These are phyloP conservation scores for Elsinoe arachidis DNA, from an alignment of 2,329 filamentous ascomycete genomes.

Conservation along the genomic window DNA sequence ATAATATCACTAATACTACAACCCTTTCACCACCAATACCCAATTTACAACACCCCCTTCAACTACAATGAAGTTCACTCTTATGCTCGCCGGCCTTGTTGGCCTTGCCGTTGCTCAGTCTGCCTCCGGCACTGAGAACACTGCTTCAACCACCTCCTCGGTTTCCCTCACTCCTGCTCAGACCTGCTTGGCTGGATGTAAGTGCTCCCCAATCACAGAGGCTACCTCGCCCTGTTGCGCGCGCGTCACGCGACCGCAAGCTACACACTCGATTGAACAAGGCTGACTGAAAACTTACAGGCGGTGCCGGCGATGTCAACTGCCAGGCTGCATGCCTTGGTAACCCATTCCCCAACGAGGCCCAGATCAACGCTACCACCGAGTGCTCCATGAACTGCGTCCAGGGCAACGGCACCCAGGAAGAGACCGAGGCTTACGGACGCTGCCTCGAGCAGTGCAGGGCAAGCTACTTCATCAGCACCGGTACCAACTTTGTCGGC, in stretches of 20 bases:
- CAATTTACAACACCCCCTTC: background rate
- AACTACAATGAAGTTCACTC: slow-evolving; percentile 36
- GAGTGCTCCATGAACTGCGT: slow-evolving; percentile 45
- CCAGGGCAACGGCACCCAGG: slow-evolving; percentile 42
- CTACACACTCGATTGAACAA: background rate
- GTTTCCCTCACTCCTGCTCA: slow-evolving; percentile 27
- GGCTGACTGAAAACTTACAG: slow-evolving; percentile 30
- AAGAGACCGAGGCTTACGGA: slow-evolving; percentile 38
- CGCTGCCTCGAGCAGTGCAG: slow-evolving; percentile 41
- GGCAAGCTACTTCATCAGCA: slow-evolving; percentile 14
- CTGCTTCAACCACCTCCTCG: slow-evolving; percentile 15
- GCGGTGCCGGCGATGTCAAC: slow-evolving; percentile 38
- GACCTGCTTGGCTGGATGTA: slow-evolving; percentile 32
- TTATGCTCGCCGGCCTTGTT: slow-evolving; percentile 38
- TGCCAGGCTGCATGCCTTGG: slow-evolving; percentile 45
- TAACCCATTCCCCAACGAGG: slow-evolving; percentile 44
- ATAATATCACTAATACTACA: slow-evolving; percentile 1
- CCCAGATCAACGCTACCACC: slow-evolving; percentile 43
- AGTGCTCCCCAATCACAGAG: slow-evolving; percentile 15
- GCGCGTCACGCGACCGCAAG: slow-evolving; percentile 1
- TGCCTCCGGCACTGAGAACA: slow-evolving; percentile 19
- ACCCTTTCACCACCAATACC: slow-evolving; percentile 6
- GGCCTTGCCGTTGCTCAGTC: slow-evolving; percentile 34
- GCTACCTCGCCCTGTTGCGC: too few relatives aligned
- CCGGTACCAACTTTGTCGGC: slow-evolving; percentile 14